Base-by-base conservation (phyloP, 441 rosid species). In the Pelargonium citronellum region DNA sequence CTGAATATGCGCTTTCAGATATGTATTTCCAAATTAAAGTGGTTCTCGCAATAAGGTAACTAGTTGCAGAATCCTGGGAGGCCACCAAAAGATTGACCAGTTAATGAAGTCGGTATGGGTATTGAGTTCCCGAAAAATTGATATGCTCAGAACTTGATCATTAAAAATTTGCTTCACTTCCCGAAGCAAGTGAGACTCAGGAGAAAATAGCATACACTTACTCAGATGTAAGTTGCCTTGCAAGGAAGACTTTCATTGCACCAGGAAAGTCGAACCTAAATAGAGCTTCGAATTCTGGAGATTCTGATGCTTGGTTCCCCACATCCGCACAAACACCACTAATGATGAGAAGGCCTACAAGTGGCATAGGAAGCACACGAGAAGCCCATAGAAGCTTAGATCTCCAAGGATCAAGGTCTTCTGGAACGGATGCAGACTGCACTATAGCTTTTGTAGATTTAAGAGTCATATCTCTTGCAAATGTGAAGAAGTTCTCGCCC, bases 331-430 rank as follows among this genome's bases (percentile, higher is more conserved):
- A 90, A 65, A 87, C 87, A 69, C 87, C 74, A 20, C 90, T 91
- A 39, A 94, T 90, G 69, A 91, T 84, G 78, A 89, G 79, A 77
- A 91, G 87, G 67, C 96, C 99, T 0, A 91, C 85, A 65, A 94
- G 99, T 68, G 99, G 97, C 97, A 91, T 90, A 5, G 96, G 96
- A 46, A 94, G 86, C 15, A 87, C 93, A 39, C 97, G 87, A 20
- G 99, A 90, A 57, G 92, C 92, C 99, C 97, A 94, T 5, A 89
- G 83, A 80, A 94, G 96, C 75, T 89, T 91, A n/a, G 95, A 94
- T 79, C 87, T 87, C 97, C 88, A 90, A 58, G 96, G 89, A 76
- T 81, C 95, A 60, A 82, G 95, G 79, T 85, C 86, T 72, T 89
- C 85, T 2, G 92, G 92, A 68, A 74, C 71, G 19, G 85, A 79